These are phyloP conservation scores for Hypoxylon rubiginosum DNA, from an alignment of 2,329 filamentous ascomycete genomes.

Conservation along the genomic window DNA sequence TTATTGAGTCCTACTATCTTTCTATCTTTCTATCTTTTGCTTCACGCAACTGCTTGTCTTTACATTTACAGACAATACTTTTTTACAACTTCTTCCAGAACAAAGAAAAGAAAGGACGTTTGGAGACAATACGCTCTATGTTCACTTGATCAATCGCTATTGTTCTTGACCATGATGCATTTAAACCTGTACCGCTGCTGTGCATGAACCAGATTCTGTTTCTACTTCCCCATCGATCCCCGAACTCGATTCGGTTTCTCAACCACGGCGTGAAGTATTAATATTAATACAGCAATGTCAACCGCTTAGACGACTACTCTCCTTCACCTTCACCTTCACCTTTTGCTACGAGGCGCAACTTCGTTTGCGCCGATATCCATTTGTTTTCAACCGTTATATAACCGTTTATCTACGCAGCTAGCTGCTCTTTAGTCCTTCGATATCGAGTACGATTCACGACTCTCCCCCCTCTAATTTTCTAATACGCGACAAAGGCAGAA, in stretches of 20 bases:
- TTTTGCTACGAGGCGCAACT: conserved; percentile 2
- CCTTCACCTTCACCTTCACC: conserved; percentile 10
- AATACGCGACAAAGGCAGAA: conserved; percentile 16
- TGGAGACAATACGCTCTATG: conserved; percentile 44
- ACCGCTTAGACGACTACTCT: conserved; percentile 12
- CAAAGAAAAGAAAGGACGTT: conserved; percentile 20
- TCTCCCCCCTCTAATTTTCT: conserved; percentile 28
- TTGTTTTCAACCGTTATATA: conserved; percentile 14
- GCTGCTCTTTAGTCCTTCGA: conserved; percentile 20
- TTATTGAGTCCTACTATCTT: conserved; percentile 9
- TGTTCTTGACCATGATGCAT: conserved; percentile 43
- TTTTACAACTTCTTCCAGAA: conserved; percentile 21
- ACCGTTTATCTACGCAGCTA: conserved; percentile 21
- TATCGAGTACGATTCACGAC: conserved; percentile 18
- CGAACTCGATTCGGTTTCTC: conserved; percentile 5
- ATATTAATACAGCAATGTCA: conserved; percentile 18
- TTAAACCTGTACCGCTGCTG: conserved; percentile 35
- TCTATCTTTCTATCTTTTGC: background rate
- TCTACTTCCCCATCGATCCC: conserved; percentile 27
- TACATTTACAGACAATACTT: conserved; percentile 15
- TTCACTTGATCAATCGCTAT: conserved; percentile 42
- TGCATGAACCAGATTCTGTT: conserved; percentile 26
- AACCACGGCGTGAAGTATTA: conserved; percentile 15
- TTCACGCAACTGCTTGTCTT: conserved; percentile 19
- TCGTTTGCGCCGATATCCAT: background rate